Base-by-base conservation (phyloP, 2,329 filamentous ascomycete genomes). In the Grosmannia huntii region DNA sequence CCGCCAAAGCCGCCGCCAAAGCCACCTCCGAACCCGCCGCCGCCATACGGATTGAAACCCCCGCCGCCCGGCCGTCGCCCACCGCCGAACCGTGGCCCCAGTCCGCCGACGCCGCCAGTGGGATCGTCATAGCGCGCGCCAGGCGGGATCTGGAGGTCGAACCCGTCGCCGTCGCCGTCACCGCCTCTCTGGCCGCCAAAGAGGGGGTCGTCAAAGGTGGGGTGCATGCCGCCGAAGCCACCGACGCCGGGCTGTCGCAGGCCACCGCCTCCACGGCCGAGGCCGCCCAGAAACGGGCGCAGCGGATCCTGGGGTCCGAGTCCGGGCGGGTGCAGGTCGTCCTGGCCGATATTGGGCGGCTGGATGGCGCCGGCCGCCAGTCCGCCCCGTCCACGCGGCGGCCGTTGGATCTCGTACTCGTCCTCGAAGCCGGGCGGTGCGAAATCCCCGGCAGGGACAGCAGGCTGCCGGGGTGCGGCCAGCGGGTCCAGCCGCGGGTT, bases 121-220 rank as follows among this genome's bases (percentile, higher is more conserved):
- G 92, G 92, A 74, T 97, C 94, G 75, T 99, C 94, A 74, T 90
- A 97, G 63, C 94, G 78, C n/a, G 90, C 86, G 1, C 94, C 94
- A 2, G 90, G 90, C 5, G 94, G 94, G 31, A 83, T 85, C 68
- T 85, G 86, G 1, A 86, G 84, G 67, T 91, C 81, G 66, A 80
- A 86, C 0, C 71, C 75, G 44, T 72, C 71, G 3, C 71, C 75
- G 41, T 72, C 71, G 3, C 76, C 70, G 7, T 68, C 74, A 1
- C 71, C 70, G 11, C 74, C 71, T 10, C 49, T 19, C 2, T 10
- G 23, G 1, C 75, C 77, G 7, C 74, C 79, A 68, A 96, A 96
- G 53, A 96, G 71, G 7, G 89, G 90, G 67, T 97, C 91, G 65
- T 96, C 90, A 68, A 96, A 94, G 0, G 91, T 95, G 0, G 94